Conservation (phyloP, 2,329 filamentous ascomycete genomes). For the Aspergillus sp. region DNA sequence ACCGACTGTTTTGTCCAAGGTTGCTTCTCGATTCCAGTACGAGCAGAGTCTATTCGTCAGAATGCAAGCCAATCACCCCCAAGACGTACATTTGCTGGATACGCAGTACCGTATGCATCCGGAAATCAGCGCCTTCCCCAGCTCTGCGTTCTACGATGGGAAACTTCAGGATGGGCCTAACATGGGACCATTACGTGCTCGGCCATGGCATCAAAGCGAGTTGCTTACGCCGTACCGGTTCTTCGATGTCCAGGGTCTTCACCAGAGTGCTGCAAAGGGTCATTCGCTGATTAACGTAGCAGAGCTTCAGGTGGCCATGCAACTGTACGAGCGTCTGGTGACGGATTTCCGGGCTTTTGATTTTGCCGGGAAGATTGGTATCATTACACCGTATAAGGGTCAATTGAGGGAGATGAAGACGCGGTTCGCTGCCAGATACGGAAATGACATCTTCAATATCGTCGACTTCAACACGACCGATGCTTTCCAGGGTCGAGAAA, state of each 20-base stretch:
- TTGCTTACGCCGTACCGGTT: conserved; percentile 91
- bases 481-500: conserved; percentile 93
- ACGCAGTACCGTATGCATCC: conserved; percentile 99
- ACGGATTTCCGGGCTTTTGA: conserved; percentile 64
- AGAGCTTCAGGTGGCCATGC: conserved; percentile 79
- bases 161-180: conserved; percentile 74
- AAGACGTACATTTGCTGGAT: conserved; percentile 88
- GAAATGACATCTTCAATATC: conserved; percentile 64
- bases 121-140: conserved; percentile 87
- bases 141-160: conserved; percentile 84
- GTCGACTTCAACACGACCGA: conserved; percentile 99
- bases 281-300: conserved; percentile 85
- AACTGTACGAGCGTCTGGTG: conserved; percentile 72
- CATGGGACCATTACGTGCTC: conserved; percentile 68
- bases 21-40: conserved; percentile 86
- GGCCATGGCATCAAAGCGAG: conserved; percentile 77
- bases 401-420: conserved; percentile 74
- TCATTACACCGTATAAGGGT: conserved; percentile 97
- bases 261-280: conserved; percentile 71
- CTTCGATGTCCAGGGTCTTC: conserved; percentile 88
- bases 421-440: conserved; percentile 66
- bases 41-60: conserved; percentile 97
- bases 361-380: conserved; percentile 78
- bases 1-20: conserved; percentile 89
- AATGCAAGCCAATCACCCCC: conserved; percentile 88